Percentiles rank a stretch among this genome's conserved stretches.
Conservation (phyloP, 805 yeast genomes). For the Gaillardinia entomophila region DNA sequence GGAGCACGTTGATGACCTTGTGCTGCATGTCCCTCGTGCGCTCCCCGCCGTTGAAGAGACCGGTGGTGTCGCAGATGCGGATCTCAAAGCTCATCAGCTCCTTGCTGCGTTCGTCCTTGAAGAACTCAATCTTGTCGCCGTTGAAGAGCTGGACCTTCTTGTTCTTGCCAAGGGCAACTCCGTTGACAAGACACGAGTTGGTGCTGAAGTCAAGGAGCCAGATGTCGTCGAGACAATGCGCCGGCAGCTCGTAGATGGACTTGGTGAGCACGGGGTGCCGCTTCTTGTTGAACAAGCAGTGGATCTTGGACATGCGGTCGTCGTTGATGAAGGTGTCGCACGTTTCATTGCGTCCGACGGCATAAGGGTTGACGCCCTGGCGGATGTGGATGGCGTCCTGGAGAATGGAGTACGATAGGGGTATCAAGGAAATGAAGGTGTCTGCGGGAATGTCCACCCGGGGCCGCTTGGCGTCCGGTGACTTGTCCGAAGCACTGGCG, state of each 20-base stretch:
- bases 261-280: constrained; percentile 53
- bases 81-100: constrained; percentile 53
- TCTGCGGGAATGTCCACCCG: constrained; percentile 23
- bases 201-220: constrained; percentile 81
- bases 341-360: constrained; percentile 67
- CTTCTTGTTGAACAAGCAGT: constrained; percentile 62
- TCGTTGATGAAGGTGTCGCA: constrained; percentile 63
- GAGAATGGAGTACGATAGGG: constrained; percentile 41
- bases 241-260: constrained; percentile 60
- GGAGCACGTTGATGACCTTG: constrained; percentile 15
- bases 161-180: constrained; percentile 52
- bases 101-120: constrained; percentile 51
- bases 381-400: constrained; percentile 50
- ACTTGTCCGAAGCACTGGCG: background rate
- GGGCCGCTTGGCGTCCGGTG: background rate
- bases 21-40: constrained; percentile 8
- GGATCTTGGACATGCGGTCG: constrained; percentile 75
- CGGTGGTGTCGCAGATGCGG: constrained; percentile 53
- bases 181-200: constrained; percentile 72
- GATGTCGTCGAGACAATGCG: constrained; percentile 64
- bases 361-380: constrained; percentile 61
- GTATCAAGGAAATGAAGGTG: constrained; percentile 51
- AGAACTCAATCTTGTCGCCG: constrained; percentile 62
- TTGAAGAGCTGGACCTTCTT: constrained; percentile 55
- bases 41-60: constrained; percentile 51